phyloP scores from a whole-genome alignment of 495 filamentous ascomycete genomes.

The Rostrohypoxylon terebratum region DNA sequence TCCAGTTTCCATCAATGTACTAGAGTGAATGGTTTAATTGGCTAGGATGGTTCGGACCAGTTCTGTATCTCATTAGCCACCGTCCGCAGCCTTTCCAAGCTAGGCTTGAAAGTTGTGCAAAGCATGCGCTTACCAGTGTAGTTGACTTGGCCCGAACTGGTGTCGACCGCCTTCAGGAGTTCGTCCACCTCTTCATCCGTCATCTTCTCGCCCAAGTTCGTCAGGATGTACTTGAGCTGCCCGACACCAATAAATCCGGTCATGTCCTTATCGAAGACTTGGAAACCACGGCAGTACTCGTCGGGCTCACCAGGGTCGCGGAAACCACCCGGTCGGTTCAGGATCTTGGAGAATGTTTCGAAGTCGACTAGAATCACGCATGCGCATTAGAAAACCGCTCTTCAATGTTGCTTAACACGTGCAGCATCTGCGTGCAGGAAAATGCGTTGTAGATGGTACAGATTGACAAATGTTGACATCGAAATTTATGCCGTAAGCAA shows the following conservation, averaged over 20 bases:
- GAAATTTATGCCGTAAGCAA: conserved; percentile 10
- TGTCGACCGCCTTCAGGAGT: conserved; percentile 95
- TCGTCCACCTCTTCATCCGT: conserved; percentile 98
- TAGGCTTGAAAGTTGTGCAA: not conserved
- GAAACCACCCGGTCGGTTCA: conserved; percentile 98
- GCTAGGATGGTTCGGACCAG: conserved; percentile 94
- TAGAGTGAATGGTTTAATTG: conserved; percentile 67
- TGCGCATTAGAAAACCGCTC: conserved; percentile 10
- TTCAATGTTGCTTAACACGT: not conserved
- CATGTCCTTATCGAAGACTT: conserved; percentile 99
- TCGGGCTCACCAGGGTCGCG: conserved; percentile 97
- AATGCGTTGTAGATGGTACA: not conserved
- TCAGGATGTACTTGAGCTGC: conserved; percentile 95
- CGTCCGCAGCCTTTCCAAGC: not conserved
- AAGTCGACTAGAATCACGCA: conserved; percentile 80
- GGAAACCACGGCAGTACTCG: conserved; percentile 97
- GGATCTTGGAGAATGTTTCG: conserved; percentile 92
- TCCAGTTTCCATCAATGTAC: conserved; percentile 33
- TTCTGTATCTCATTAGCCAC: conserved; percentile 62
- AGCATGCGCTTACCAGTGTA: conserved; percentile 77
- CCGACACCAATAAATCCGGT: conserved; percentile 97
- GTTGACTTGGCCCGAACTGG: conserved; percentile 93
- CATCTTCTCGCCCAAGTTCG: conserved; percentile 98
- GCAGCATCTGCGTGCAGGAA: not conserved
- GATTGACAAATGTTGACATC: not conserved